Conservation (phyloP, 495 filamentous ascomycete species). For the Saxophila tyrrhenica region DNA sequence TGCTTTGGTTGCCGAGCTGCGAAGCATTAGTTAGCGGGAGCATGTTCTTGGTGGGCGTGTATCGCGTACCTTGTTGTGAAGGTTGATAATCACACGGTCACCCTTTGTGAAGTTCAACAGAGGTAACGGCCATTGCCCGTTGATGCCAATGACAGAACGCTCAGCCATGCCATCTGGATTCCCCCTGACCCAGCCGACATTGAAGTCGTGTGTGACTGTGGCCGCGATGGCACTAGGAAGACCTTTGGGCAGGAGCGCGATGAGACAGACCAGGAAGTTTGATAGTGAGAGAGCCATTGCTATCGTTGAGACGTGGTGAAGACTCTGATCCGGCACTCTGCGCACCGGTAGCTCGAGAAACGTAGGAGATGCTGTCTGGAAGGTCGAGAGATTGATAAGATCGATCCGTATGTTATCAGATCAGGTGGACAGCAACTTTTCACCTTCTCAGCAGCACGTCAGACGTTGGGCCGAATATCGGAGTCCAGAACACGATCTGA, state of each 20-base stretch:
- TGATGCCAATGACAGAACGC: constrained; percentile 67
- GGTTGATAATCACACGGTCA: constrained; percentile 59
- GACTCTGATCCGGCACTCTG: background rate
- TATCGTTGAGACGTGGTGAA: constrained; percentile 12
- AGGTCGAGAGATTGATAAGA: background rate
- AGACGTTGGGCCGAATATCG: background rate
- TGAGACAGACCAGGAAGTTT: constrained; percentile 27
- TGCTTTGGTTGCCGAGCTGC: constrained; percentile 52
- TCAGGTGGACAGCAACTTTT: background rate
- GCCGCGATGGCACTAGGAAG: constrained; percentile 38
- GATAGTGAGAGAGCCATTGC: constrained; percentile 32
- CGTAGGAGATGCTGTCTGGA: background rate
- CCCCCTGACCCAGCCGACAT: constrained; percentile 65
- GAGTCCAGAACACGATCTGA: background rate
- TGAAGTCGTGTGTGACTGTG: constrained; percentile 65
- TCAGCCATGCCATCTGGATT: constrained; percentile 66
- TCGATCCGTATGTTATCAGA: background rate
- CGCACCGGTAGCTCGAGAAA: too few species aligned
- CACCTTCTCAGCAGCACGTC: background rate
- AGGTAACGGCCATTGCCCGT: constrained; percentile 67
- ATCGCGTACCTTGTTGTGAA: constrained; percentile 44
- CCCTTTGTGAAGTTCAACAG: constrained; percentile 56
- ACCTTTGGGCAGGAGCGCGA: constrained; percentile 27
- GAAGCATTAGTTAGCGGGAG: background rate
- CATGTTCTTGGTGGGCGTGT: background rate